These are phyloP conservation scores for Martensiomyces pterosporus DNA, from an alignment of 192 early-diverging fungal species.

Conservation along the genomic window DNA sequence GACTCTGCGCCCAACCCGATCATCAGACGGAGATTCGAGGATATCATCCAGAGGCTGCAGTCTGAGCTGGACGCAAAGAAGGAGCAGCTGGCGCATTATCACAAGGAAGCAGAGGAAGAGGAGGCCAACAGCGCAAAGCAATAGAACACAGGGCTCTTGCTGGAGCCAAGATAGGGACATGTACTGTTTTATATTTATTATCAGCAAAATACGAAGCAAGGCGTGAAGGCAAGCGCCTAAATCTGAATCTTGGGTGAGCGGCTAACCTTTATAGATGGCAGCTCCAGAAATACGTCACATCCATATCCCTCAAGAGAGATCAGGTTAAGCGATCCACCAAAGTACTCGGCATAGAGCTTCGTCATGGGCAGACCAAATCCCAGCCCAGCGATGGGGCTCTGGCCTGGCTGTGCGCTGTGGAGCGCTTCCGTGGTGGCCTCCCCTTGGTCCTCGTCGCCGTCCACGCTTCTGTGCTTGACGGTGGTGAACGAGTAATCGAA, in stretches of 20 bases:
- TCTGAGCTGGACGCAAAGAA: constrained; percentile 32
- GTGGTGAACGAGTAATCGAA: constrained; percentile 93
- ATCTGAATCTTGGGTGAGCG: constrained; percentile 14
- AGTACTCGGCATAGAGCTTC: constrained; percentile 31
- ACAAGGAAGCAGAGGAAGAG: constrained; percentile 11
- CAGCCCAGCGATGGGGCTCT: constrained; percentile 18
- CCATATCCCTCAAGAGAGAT: constrained; percentile 29
- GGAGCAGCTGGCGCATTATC: constrained; percentile 20
- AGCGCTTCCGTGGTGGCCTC: neutral
- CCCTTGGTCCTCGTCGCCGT: constrained; percentile 4
- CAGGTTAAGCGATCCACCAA: constrained; percentile 27
- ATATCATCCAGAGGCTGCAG: constrained; percentile 32
- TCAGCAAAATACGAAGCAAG: no score
- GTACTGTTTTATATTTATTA: no score
- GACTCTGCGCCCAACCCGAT: constrained; percentile 45
- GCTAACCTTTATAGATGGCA: constrained; percentile 24
- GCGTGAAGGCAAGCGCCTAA: no score
- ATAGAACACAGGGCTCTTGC: no score
- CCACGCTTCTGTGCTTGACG: constrained; percentile 51
- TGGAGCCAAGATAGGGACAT: no score
- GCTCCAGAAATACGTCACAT: constrained; percentile 32
- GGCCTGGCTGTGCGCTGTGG: neutral
- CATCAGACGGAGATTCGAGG: constrained; percentile 40
- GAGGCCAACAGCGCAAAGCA: neutral
- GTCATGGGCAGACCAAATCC: constrained; percentile 41